These are phyloP conservation scores for Macrolepiota fuliginosa DNA, from an alignment of 768 basidiomycete genomes.

Conservation along the genomic window DNA sequence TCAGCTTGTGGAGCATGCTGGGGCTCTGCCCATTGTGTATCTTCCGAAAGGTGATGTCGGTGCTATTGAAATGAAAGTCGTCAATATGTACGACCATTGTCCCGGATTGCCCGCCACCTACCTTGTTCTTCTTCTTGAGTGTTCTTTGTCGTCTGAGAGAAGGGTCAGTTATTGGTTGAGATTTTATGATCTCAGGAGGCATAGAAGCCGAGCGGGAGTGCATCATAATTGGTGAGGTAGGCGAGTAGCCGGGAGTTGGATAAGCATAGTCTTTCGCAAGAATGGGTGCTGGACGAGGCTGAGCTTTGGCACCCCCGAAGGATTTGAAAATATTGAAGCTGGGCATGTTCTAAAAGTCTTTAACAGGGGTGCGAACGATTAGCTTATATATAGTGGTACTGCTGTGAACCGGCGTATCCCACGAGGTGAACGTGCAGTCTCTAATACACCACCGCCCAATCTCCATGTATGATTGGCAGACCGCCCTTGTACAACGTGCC, in stretches of 20 bases:
- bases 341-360: slow-evolving; percentile 17
- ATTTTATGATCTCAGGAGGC: slow-evolving; percentile 12
- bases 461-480: slow-evolving; percentile 5
- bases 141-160: slow-evolving; percentile 6
- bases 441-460: slow-evolving; percentile 11
- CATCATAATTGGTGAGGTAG: not conserved
- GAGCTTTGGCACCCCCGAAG: slow-evolving; percentile 9
- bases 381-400: not conserved
- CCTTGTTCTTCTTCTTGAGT: slow-evolving; percentile 10
- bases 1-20: slow-evolving; percentile 3
- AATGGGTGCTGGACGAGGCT: not conserved
- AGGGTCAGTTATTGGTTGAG: slow-evolving; percentile 9
- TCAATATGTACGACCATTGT: not conserved
- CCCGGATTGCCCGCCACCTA: not conserved
- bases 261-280: slow-evolving; percentile 11
- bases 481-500: slow-evolving; percentile 3
- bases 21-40: not conserved
- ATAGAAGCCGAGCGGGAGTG: slow-evolving; percentile 5
- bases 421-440: slow-evolving; percentile 17
- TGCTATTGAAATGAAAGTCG: slow-evolving; percentile 1
- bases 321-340: slow-evolving; percentile 26
- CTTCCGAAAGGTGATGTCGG: not conserved
- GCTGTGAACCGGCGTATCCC: not conserved
- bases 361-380: not conserved
- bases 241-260: not conserved